A percentile compares a stretch with the other conserved stretches of the same genome.
Evolutionary conservation across 192 early-diverging fungal genomes (phyloP).

Genomic region (Backusella parvicylindrica): DNA sequence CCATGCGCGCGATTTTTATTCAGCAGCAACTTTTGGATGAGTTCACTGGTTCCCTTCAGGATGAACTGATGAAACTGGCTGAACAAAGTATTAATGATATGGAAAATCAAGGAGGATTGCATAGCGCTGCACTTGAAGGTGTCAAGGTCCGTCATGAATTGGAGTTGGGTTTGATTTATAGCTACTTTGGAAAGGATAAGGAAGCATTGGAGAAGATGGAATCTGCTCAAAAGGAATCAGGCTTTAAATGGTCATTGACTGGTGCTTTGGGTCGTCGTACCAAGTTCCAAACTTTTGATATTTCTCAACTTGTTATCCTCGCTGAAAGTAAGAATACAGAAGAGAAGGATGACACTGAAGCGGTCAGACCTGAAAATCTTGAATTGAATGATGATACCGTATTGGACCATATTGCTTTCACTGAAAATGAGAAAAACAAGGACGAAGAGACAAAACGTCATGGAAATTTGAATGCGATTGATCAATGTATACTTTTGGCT

Average conservation of each 20-base stretch:
- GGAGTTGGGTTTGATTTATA: constrained; percentile 76
- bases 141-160: constrained; percentile 64
- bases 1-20: constrained; percentile 61
- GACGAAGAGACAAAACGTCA: constrained; percentile 47
- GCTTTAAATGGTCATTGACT: constrained; percentile 82
- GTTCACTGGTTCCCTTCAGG: constrained; percentile 53
- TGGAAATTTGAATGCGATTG: constrained; percentile 71
- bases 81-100: constrained; percentile 16
- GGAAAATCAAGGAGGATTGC: constrained; percentile 28
- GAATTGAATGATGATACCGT: constrained; percentile 89
- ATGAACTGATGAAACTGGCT: constrained; percentile 31
- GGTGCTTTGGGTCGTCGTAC: constrained; percentile 90
- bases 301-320: constrained; percentile 87
- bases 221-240: constrained; percentile 73
- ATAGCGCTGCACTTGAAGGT: background rate
- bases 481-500: constrained; percentile 89
- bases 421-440: constrained; percentile 41
- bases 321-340: constrained; percentile 64
- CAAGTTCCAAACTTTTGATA: constrained; percentile 87
- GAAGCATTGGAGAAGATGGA: constrained; percentile 62
- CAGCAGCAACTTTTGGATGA: constrained; percentile 74
- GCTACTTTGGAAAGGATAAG: constrained; percentile 71
- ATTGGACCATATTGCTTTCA: constrained; percentile 76
- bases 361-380: constrained; percentile 65
- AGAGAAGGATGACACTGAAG: constrained; percentile 25